These are phyloP conservation scores for Avena eriantha DNA, from an alignment of 176 grass and related monocot species.

Conservation along the genomic window DNA sequence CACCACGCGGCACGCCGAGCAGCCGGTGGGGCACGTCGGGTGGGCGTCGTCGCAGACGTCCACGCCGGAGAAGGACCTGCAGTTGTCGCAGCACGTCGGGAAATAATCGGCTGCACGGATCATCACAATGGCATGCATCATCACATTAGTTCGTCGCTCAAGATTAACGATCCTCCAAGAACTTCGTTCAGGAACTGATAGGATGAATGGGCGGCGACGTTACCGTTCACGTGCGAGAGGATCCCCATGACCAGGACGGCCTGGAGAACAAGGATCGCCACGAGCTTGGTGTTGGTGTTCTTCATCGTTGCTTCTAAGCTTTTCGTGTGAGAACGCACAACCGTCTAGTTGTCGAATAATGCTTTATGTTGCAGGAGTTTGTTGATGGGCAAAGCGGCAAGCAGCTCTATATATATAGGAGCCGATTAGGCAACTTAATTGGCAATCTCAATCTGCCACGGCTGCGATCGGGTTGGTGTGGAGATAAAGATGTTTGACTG, in stretches of 20 bases:
- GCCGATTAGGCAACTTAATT: not conserved
- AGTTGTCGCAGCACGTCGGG: slow-evolving; percentile 8
- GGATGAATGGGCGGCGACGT: not conserved
- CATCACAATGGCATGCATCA: not conserved
- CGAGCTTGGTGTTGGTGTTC: slow-evolving; percentile 22
- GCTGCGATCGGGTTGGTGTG: not conserved
- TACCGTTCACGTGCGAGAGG: not conserved
- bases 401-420: slow-evolving; percentile 6
- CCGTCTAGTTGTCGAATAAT: not conserved
- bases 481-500: not conserved
- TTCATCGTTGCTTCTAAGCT: slow-evolving; percentile 8
- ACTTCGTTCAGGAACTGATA: not conserved
- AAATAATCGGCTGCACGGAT: not conserved
- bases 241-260: slow-evolving; percentile 6
- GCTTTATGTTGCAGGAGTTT: not conserved
- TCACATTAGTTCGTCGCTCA: not conserved
- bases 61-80: slow-evolving; percentile 6
- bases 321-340: not conserved
- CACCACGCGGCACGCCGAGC: not conserved
- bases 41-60: slow-evolving; percentile 18
- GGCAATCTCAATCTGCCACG: not conserved
- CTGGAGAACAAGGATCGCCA: not conserved
- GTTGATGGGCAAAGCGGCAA: not conserved
- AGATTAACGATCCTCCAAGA: not conserved
- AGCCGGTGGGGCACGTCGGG: slow-evolving; percentile 1